Evolutionary conservation across 139 green algal species (phyloP), one percentile per base, ranked within the genome.

Genomic region (Zygnema circumcarinatum): DNA sequence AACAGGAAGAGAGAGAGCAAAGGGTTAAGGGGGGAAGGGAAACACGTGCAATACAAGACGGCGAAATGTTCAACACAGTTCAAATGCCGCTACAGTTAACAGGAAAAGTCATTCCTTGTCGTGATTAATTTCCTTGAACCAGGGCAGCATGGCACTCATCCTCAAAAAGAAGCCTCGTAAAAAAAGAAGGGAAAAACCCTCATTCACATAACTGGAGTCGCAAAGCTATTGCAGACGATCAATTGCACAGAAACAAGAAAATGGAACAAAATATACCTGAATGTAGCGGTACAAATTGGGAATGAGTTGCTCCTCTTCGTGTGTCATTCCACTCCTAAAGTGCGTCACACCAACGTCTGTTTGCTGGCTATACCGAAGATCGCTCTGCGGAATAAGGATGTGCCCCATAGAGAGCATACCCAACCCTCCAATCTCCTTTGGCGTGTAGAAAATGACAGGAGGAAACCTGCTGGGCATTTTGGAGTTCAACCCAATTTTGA

Each of bases 331-430:
- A 67, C 21, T 93, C 0, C 96, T 93, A 96, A 99, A 99, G 94
- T 99, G 97, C 21, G 97, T 99, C 72, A 99, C 95, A 25, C 85
- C 85, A 2, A 90, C 69, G 52, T 99, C 97, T 0, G 97, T 99
- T 94, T 98, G 96, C 93, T 96, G 93, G 87, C 91, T 96, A 94
- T 98, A 98, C 73, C 94, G 94, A 87, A 97, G 92, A 92, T 98
- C 96, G 39, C 89, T 95, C 94, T 98, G 95, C 29, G 96, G 96
- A 88, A 98, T 98, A 73, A 99, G 94, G 93, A 99, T 99, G 94
- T 99, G 97, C 36, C 97, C 97, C 97, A 99, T 99, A 89, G 94
- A 97, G 76, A 99, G 93, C 97, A 99, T 99, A 87, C 97, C 97
- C 92, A 99, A 95, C 31, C 97, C 97, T 74, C 97, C 97, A 86